phyloP scores from a whole-genome alignment of 2,329 filamentous ascomycete species.

The Colletotrichum tamarilloi region DNA sequence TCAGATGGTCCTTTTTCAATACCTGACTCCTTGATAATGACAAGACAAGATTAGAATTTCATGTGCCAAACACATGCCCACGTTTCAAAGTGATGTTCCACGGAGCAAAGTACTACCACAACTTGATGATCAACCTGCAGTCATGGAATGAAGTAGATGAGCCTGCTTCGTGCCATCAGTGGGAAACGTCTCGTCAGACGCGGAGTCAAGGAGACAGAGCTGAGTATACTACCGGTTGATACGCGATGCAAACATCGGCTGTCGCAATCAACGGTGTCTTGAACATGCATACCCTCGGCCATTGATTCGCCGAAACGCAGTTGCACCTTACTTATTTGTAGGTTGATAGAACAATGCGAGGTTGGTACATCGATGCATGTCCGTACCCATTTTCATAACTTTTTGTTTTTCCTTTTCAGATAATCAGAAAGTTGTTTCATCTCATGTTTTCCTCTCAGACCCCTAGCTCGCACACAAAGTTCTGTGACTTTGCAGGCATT shows the following conservation, averaged over 20 bases:
- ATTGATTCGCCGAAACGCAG: not conserved
- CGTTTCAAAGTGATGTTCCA: not conserved
- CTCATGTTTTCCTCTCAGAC: not conserved
- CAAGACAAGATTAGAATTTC: slow-evolving; percentile 21
- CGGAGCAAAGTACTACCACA: not conserved
- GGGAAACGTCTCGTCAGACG: not conserved
- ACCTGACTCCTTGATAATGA: slow-evolving; percentile 40
- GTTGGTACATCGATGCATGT: not conserved
- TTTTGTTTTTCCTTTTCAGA: not conserved
- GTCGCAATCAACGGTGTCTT: not conserved
- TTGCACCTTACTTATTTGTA: not conserved
- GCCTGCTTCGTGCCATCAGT: not conserved
- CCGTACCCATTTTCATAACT: not conserved
- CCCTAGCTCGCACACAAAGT: not conserved
- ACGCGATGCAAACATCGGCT: not conserved
- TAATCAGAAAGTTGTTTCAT: not conserved
- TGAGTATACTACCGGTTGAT: not conserved
- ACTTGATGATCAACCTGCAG: not conserved
- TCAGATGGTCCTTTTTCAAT: slow-evolving; percentile 59
- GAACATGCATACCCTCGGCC: not conserved
- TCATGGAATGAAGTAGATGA: not conserved
- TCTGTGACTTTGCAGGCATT: not conserved
- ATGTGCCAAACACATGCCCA: not conserved
- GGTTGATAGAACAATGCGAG: too few species aligned
- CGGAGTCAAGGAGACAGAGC: not conserved